Base-by-base conservation (phyloP, 2,329 filamentous ascomycete genomes). In the Monosporascus sp. region DNA sequence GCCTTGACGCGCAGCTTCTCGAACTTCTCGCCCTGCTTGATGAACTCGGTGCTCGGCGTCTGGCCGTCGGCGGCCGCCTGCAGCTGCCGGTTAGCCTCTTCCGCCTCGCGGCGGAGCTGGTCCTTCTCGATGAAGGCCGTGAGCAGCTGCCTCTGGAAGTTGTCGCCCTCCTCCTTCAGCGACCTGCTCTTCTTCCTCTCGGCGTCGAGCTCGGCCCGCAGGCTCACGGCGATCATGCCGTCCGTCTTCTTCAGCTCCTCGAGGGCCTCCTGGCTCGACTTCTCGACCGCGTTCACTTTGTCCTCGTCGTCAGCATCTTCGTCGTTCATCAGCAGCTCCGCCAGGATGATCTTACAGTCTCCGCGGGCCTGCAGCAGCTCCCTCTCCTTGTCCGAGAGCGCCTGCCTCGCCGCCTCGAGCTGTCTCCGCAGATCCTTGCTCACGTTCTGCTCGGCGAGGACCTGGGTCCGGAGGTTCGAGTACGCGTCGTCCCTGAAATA, bases 61-160 rank as follows among this genome's bases (percentile, higher is more conserved):
- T 62, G 60, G 49, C 62, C 63, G 41, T 65, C 65, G 46, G 61
- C 60, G 24, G 62, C 58, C 40, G 73, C 74, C 60, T 74, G 71
- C 51, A 74, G 56, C 57, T 77, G 74, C 51, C 67, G 73, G 51
- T 68, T 66, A 50, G 67, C 67, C 49, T 76, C 74, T 58, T 81
- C 79, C 37, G 77, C 69, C 54, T 81, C 75, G 65, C 80, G 80
- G 51, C 79, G 76, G 51, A 84, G 71, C 66, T 79, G 78, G 55
- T 86, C 82, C 65, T 85, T 85, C 57, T 78, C 76, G 46, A 86
- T 72, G 18, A 86, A 73, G 45, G 80, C 78, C 41, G 82, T 76
- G 59, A 86, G 75, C 24, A 86, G 75, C 63, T 86, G 82, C 47
- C 76, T 75, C 68, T 83, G 81, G 62, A 82, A 77, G 55, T 78